Conservation (phyloP, 345 rosid genomes). For the Salix arbutifolia region DNA sequence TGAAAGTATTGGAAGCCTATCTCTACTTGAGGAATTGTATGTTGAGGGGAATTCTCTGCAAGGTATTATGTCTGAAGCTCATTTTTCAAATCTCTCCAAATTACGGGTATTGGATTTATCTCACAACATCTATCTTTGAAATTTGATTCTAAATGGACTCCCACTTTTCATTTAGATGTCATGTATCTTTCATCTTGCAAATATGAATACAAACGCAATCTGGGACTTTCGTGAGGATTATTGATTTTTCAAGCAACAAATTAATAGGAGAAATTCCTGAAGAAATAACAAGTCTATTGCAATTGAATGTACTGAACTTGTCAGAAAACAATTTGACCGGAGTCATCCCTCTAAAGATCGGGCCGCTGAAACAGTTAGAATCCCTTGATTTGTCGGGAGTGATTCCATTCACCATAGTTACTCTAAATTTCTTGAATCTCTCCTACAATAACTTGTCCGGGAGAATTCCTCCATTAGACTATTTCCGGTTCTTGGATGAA, state of each 20-base stretch:
- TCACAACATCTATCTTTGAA: not conserved
- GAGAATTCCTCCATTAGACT: not conserved
- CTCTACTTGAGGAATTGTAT: not conserved
- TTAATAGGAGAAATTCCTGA: not conserved
- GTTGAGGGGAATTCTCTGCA: not conserved
- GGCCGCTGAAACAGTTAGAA: not conserved
- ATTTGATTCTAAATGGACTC: no score
- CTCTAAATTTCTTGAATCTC: not conserved
- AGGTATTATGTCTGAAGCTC: not conserved
- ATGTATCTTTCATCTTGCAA: not conserved
- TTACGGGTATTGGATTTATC: not conserved
- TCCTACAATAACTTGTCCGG: not conserved
- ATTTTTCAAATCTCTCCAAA: not conserved
- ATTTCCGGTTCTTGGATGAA: not conserved
- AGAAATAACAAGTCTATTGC: not conserved
- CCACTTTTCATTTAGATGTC: not conserved
- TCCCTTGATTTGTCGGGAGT: not conserved
- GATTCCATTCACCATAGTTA: not conserved
- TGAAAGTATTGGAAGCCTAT: not conserved
- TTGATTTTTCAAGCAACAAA: slow-evolving; percentile 1
- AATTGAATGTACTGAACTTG: not conserved
- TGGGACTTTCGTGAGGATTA: not conserved
- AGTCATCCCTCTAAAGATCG: not conserved
- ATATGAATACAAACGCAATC: not conserved
- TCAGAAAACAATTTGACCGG: not conserved